Percentiles rank a stretch among this genome's conserved stretches.
These are phyloP conservation scores for Durotheca rogersii DNA, from an alignment of 495 filamentous ascomycete species.

Conservation along the genomic window DNA sequence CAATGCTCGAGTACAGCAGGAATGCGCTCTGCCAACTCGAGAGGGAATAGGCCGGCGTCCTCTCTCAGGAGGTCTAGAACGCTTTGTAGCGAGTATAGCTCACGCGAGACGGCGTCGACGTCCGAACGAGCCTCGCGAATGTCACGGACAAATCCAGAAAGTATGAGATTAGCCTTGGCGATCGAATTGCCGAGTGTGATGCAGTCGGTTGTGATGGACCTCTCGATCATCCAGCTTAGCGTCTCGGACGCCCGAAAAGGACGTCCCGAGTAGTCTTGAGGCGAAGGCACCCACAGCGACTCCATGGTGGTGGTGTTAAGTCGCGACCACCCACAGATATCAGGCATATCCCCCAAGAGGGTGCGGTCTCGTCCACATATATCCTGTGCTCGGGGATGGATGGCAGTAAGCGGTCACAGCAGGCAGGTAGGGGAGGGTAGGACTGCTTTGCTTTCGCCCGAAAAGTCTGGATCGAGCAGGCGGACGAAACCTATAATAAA, in stretches of 20 bases:
- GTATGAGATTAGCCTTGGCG: slow-evolving; percentile 29
- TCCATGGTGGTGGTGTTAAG: slow-evolving; percentile 28
- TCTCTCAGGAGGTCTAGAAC: slow-evolving; percentile 48
- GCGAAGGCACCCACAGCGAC: slow-evolving; percentile 26
- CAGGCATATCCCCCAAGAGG: slow-evolving; percentile 13
- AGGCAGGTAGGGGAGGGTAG: slow-evolving; percentile 16
- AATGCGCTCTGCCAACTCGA: slow-evolving; percentile 39
- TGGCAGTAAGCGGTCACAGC: slow-evolving; percentile 11
- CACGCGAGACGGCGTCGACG: slow-evolving; percentile 47
- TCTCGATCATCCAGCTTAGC: slow-evolving; percentile 34
- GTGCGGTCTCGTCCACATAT: slow-evolving; percentile 29
- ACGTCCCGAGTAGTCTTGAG: slow-evolving; percentile 19
- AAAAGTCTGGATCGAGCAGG: slow-evolving; percentile 18
- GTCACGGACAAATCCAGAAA: slow-evolving; percentile 45
- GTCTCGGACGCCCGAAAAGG: slow-evolving; percentile 26
- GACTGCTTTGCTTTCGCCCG: slow-evolving; percentile 15
- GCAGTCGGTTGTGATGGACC: slow-evolving; percentile 47
- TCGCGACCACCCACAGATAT: slow-evolving; percentile 19
- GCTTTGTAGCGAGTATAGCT: slow-evolving; percentile 50
- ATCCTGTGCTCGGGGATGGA: slow-evolving; percentile 14
- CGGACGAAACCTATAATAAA: slow-evolving; percentile 27
- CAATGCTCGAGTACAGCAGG: slow-evolving; percentile 41
- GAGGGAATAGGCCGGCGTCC: slow-evolving; percentile 43
- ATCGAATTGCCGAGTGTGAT: slow-evolving; percentile 41
- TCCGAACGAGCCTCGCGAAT: slow-evolving; percentile 50